These are phyloP conservation scores for Cladophialophora yegresii DNA, from an alignment of 2,329 filamentous ascomycete genomes.

Conservation along the genomic window DNA sequence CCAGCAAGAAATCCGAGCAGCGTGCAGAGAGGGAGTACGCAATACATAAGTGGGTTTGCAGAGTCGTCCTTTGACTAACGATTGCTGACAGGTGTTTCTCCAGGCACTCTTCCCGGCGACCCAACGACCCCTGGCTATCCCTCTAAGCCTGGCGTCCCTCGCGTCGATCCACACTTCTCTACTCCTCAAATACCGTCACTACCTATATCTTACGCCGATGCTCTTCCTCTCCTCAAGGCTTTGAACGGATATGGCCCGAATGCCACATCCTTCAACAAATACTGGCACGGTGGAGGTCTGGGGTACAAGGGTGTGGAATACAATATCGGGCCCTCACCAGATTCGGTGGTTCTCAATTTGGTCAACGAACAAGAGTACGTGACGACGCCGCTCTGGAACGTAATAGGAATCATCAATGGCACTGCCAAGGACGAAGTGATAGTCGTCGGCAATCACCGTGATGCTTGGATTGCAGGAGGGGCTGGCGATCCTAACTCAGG, in stretches of 20 bases:
- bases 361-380: conserved; percentile 79
- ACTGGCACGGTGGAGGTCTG: conserved; percentile 74
- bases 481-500: conserved; percentile 82
- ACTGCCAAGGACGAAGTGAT: conserved; percentile 77
- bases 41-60: conserved; percentile 69
- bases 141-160: conserved; percentile 83
- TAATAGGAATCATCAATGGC: conserved; percentile 89
- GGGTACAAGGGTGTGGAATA: conserved; percentile 79
- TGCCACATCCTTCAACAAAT: conserved; percentile 69
- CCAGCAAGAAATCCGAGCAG: conserved; percentile 84
- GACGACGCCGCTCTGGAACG: conserved; percentile 83
- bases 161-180: conserved; percentile 66
- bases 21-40: conserved; percentile 83
- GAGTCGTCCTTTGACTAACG: conserved; percentile 11
- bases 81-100: conserved; percentile 31
- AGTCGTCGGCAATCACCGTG: conserved; percentile 86
- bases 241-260: conserved; percentile 86
- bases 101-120: conserved; percentile 65
- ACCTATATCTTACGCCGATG: conserved; percentile 85
- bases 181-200: conserved; percentile 87
- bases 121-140: conserved; percentile 93
- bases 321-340: conserved; percentile 79
- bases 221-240: conserved; percentile 81
- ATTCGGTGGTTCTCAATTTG: conserved; percentile 67
- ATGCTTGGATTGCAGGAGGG: conserved; percentile 86